phyloP scores from a whole-genome alignment of 2,329 filamentous ascomycete species.

The Phialophora tarda region DNA sequence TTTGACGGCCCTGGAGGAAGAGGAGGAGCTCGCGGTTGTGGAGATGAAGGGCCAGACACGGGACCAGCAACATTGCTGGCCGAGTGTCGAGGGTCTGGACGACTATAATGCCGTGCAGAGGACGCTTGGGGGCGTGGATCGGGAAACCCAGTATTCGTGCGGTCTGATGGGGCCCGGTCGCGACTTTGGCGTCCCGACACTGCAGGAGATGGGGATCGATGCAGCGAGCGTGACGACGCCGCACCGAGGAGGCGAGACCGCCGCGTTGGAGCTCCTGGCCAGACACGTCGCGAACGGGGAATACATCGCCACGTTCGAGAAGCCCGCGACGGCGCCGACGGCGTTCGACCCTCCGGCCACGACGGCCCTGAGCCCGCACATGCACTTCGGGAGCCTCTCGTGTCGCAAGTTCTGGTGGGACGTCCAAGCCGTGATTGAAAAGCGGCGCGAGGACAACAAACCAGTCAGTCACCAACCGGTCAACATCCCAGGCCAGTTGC shows the following conservation, averaged over 20 bases:
- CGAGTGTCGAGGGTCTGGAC: constrained; percentile 42
- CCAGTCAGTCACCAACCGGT: constrained; percentile 63
- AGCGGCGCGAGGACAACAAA: constrained; percentile 63
- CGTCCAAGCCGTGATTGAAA: constrained; percentile 66
- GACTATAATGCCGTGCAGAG: constrained; percentile 68
- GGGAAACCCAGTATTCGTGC: constrained; percentile 62
- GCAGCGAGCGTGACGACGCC: constrained; percentile 62
- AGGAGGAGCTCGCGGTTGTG: constrained; percentile 51
- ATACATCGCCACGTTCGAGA: constrained; percentile 76
- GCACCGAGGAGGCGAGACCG: constrained; percentile 72
- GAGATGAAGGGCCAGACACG: constrained; percentile 48
- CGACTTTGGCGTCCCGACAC: constrained; percentile 72
- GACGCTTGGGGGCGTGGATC: constrained; percentile 42
- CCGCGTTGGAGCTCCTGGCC: constrained; percentile 64
- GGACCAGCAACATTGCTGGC: neutral
- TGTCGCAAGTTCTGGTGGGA: constrained; percentile 75
- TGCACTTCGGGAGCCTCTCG: constrained; percentile 77
- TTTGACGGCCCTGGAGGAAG: constrained; percentile 44
- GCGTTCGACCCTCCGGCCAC: constrained; percentile 75
- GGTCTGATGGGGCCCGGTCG: constrained; percentile 68
- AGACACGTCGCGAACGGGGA: constrained; percentile 65
- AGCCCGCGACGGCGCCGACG: constrained; percentile 75
- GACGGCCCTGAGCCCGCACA: constrained; percentile 72
- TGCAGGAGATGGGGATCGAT: constrained; percentile 72
- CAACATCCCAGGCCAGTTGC: constrained; percentile 72